Base-by-base conservation (phyloP, 495 filamentous ascomycete species). In the Xylaria venustula region DNA sequence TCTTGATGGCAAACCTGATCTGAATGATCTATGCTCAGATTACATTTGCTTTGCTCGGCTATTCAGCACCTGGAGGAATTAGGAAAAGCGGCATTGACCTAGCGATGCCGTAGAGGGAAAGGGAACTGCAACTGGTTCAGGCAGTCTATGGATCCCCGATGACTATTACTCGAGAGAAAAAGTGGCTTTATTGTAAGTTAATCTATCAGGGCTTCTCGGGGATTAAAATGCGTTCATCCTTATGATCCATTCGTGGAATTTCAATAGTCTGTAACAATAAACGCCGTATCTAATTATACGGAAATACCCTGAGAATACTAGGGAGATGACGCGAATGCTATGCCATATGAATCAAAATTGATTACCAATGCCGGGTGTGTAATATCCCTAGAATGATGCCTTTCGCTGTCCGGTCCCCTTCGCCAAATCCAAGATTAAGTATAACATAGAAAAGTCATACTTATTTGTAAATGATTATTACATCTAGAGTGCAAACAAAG, bases 61-160 rank as follows among this genome's bases (percentile, higher is more conserved):
- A 30, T 23, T 30, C 22, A 11, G 34, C 37, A 4, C 26, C 45
- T 11, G 2, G 12, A 52, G 26, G 49, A 45, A 26, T 25, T 22
- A 55, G 25, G 0, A n/a, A 32, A 3, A 45, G 8, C 53, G 20
- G 17, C 12, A 45, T 5, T n/a, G 53, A 42, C 47, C 41, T 19
- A 20, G 36, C 19, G 3, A 45, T 34, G 37, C 25, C 19, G 28
- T 15, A 55, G 25, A 67, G 67, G 6, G 59, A 68, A 44, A 51
- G n/a, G 25, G 71, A 19, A n/a, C 11, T 14, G 34, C 12, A 26
- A 37, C 19, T n/a, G 48, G 47, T 25, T 17, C 36, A 44, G 57
- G 57, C 57, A 36, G 23, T 51, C 22, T 7, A 45, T 55, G 51
- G 41, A 40, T 42, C 30, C 17, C 37, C 20, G 17, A 37, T 37